Conservation (phyloP, 2,329 filamentous ascomycete genomes). For the Xylariales sp. region DNA sequence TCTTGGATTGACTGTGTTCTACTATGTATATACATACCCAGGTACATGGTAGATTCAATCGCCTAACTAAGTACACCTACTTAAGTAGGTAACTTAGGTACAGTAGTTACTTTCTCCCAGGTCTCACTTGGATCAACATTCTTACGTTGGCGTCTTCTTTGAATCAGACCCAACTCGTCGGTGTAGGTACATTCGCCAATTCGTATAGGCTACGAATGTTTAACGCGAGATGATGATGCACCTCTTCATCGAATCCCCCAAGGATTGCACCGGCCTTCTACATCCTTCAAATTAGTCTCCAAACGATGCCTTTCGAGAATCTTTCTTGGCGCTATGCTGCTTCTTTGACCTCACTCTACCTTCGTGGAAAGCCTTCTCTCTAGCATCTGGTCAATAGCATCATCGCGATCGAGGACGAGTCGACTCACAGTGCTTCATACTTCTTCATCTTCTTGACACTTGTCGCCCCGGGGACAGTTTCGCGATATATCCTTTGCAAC, state of each 20-base stretch:
- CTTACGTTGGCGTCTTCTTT: too few species aligned
- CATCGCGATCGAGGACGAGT: neutral
- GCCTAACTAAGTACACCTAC: too few species aligned
- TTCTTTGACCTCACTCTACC: constrained; percentile 44
- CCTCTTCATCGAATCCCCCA: too few species aligned
- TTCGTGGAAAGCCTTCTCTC: constrained; percentile 42
- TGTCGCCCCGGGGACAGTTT: constrained; percentile 42
- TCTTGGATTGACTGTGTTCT: neutral
- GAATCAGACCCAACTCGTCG: too few species aligned
- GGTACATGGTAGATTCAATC: too few species aligned
- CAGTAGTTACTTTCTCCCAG: too few species aligned
- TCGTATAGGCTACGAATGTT: too few species aligned
- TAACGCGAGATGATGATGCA: too few species aligned
- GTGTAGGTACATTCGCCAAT: too few species aligned
- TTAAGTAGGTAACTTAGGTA: too few species aligned
- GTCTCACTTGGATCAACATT: too few species aligned
- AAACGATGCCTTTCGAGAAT: constrained; percentile 31
- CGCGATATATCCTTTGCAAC: constrained; percentile 41
- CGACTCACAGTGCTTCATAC: constrained; percentile 42
- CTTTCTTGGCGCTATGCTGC: constrained; percentile 45
- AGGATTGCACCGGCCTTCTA: neutral
- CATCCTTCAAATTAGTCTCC: neutral
- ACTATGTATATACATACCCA: neutral
- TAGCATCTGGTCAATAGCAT: constrained; percentile 22
- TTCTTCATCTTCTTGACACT: constrained; percentile 43